phyloP scores from a whole-genome alignment of 176 grass and related monocot genomes.

The Zizania latifolia region DNA sequence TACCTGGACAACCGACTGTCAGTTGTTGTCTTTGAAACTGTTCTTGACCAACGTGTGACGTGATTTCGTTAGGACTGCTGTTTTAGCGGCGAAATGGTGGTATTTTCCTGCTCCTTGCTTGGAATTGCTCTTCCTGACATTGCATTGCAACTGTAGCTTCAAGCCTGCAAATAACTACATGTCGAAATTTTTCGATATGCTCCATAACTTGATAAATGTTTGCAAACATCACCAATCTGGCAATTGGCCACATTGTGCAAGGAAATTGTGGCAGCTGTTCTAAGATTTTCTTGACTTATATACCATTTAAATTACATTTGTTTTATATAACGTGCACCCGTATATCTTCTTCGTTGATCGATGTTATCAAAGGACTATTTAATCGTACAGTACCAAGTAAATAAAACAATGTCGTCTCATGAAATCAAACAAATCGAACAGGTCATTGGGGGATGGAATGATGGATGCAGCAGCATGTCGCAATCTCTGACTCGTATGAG shows the following conservation, averaged over 20 bases:
- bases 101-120: not conserved
- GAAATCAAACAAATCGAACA: slow-evolving; percentile 13
- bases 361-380: not conserved
- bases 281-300: not conserved
- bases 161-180: not conserved
- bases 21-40: not conserved
- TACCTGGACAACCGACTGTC: not conserved
- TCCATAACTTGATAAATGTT: not conserved
- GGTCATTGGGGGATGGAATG: no score
- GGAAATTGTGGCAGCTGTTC: not conserved
- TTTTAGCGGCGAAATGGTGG: not conserved
- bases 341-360: not conserved
- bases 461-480: not conserved
- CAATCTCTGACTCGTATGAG: not conserved
- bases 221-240: not conserved
- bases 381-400: slow-evolving; percentile 10
- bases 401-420: slow-evolving; percentile 5
- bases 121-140: not conserved
- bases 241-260: not conserved
- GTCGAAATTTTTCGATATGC: not conserved
- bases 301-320: not conserved
- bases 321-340: slow-evolving; percentile 8
- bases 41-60: slow-evolving; percentile 9
- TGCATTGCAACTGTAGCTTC: not conserved
- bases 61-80: not conserved